Evolutionary conservation across 169 alveolate genomes (phyloP).

Genomic region (Cryptosporidium meleagridis): DNA sequence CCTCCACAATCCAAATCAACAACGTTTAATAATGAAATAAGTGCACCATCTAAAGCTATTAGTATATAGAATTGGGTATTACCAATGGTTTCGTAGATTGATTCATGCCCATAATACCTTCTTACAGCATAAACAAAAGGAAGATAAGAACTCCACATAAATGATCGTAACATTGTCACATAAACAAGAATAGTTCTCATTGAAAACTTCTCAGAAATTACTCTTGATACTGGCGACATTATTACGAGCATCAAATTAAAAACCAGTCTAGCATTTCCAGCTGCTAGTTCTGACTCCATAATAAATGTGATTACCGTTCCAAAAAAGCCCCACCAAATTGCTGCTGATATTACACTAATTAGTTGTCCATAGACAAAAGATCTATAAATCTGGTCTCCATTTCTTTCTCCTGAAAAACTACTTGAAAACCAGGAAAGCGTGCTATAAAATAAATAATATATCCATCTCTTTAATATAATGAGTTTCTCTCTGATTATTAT

Average conservation of each 20-base stretch:
- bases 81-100: constrained; percentile 10
- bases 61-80: constrained; percentile 4
- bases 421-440: constrained; percentile 11
- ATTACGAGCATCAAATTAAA: constrained; percentile 26
- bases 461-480: constrained; percentile 11
- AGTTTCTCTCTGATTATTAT: neutral
- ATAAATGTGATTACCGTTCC: constrained; percentile 36
- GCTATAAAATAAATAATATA: constrained; percentile 8
- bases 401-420: constrained; percentile 9
- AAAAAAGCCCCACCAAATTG: constrained; percentile 70
- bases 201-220: neutral
- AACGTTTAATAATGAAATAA: constrained; percentile 27
- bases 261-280: constrained; percentile 47
- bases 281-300: constrained; percentile 26
- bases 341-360: constrained; percentile 46
- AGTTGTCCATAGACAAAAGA: constrained; percentile 52
- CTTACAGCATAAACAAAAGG: constrained; percentile 28
- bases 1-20: constrained; percentile 70
- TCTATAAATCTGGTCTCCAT: constrained; percentile 26
- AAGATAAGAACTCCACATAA: constrained; percentile 32
- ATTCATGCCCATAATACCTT: neutral
- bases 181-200: constrained; percentile 33
- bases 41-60: constrained; percentile 39
- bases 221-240: constrained; percentile 44
- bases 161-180: constrained; percentile 6